Conservation (phyloP, 768 basidiomycete species). For the Coprinellus micaceus region DNA sequence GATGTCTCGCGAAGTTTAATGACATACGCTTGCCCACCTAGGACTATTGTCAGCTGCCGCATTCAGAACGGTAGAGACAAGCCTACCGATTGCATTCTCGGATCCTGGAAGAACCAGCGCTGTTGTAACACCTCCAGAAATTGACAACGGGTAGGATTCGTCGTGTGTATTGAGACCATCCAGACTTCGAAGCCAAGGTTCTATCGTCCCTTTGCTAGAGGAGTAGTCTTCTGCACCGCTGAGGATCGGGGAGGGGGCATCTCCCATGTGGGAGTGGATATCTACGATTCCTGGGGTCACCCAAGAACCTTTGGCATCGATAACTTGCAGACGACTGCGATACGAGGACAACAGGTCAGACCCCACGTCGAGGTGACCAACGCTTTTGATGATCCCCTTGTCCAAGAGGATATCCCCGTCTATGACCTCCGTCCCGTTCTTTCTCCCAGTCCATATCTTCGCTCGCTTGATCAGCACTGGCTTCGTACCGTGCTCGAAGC, state of each 20-base stretch:
- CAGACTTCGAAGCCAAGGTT: slow-evolving; percentile 66
- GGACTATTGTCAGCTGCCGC: neutral
- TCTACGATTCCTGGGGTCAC: slow-evolving; percentile 75
- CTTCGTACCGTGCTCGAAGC: slow-evolving; percentile 60
- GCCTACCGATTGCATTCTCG: slow-evolving; percentile 56
- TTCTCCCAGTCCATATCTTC: slow-evolving; percentile 76
- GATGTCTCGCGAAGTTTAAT: slow-evolving; percentile 75
- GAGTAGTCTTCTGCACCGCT: slow-evolving; percentile 54
- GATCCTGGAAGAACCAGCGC: slow-evolving; percentile 75
- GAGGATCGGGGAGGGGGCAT: slow-evolving; percentile 47
- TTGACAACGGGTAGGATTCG: slow-evolving; percentile 61
- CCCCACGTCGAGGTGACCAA: slow-evolving; percentile 45
- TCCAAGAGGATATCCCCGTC: slow-evolving; percentile 67
- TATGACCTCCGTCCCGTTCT: slow-evolving; percentile 65
- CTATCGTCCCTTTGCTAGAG: slow-evolving; percentile 43
- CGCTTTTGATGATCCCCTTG: slow-evolving; percentile 58
- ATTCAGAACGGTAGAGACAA: neutral
- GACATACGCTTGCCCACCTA: slow-evolving; percentile 71
- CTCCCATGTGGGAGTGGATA: slow-evolving; percentile 66
- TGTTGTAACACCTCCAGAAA: slow-evolving; percentile 79
- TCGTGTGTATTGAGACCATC: slow-evolving; percentile 85
- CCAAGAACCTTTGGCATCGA: slow-evolving; percentile 71
- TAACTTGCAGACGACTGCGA: slow-evolving; percentile 38
- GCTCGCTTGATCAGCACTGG: slow-evolving; percentile 69
- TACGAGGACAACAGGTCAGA: slow-evolving; percentile 29